Evolutionary conservation across 768 basidiomycete species (phyloP).

Genomic region (Termitomyces bulborhizus): DNA sequence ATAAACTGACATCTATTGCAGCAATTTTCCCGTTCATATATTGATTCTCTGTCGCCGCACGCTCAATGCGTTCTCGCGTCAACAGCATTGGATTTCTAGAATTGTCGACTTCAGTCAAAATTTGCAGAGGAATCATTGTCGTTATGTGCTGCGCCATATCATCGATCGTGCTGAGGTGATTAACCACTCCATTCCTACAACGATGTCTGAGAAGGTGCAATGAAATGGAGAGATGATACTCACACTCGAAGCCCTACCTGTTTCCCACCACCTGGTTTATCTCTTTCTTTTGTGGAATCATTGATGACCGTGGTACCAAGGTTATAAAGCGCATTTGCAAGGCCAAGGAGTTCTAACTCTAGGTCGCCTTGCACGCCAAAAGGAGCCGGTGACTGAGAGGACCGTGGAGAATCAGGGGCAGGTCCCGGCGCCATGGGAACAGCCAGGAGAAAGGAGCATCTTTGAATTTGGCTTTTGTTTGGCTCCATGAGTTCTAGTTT

Average conservation of each 20-base stretch:
- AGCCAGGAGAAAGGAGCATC: background rate
- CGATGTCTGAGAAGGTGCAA: background rate
- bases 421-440: constrained; percentile 13
- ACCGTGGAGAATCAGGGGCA: constrained; percentile 64
- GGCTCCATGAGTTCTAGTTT: background rate
- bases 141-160: constrained; percentile 55
- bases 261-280: constrained; percentile 64
- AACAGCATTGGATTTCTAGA: constrained; percentile 76
- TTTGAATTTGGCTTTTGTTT: constrained; percentile 6
- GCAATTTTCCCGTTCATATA: constrained; percentile 88
- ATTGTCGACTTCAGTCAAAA: constrained; percentile 74
- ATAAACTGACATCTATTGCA: constrained; percentile 56
- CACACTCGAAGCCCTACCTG: constrained; percentile 77
- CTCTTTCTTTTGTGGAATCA: constrained; percentile 75
- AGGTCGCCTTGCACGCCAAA: constrained; percentile 65
- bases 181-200: constrained; percentile 66
- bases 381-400: constrained; percentile 71
- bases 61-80: constrained; percentile 73
- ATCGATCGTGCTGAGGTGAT: constrained; percentile 61
- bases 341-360: constrained; percentile 68
- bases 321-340: constrained; percentile 75
- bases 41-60: constrained; percentile 84
- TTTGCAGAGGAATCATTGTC: constrained; percentile 70
- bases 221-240: constrained; percentile 15
- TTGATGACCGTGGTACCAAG: constrained; percentile 80